phyloP scores from a whole-genome alignment of 169 alveolate genomes.

The Plasmodium ovale region DNA sequence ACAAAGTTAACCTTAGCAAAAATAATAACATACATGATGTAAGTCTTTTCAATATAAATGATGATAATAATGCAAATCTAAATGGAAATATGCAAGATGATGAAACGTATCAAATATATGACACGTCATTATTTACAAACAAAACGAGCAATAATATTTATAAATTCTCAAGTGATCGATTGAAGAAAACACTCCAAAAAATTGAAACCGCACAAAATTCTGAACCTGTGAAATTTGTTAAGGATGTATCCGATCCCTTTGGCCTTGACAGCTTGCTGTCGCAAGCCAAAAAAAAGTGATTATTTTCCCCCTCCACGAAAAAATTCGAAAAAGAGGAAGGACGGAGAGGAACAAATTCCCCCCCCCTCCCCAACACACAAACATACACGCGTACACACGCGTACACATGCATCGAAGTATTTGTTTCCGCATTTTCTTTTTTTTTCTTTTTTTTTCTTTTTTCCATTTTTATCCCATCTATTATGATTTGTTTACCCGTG shows the following conservation, averaged over 20 bases:
- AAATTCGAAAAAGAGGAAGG: no score
- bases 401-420: not conserved
- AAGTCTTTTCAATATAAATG: constrained; percentile 34
- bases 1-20: constrained; percentile 56
- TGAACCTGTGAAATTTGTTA: constrained; percentile 91
- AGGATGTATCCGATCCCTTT: constrained; percentile 91
- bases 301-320: not conserved
- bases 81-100: constrained; percentile 2
- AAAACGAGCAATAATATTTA: constrained; percentile 34
- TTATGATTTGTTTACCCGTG: not conserved
- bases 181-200: constrained; percentile 77
- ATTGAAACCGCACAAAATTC: constrained; percentile 85
- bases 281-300: constrained; percentile 86
- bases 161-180: constrained; percentile 66
- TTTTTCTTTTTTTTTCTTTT: not conserved
- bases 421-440: not conserved
- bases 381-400: no score
- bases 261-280: constrained; percentile 90
- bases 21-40: constrained; percentile 62
- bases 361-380: no score
- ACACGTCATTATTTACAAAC: constrained; percentile 42
- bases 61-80: constrained; percentile 12
- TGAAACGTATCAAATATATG: constrained; percentile 70
- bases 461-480: not conserved
- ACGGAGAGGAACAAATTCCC: no score